Conservation (phyloP, 2,329 filamentous ascomycete species). For the Iodosphaeria phyllophila region DNA sequence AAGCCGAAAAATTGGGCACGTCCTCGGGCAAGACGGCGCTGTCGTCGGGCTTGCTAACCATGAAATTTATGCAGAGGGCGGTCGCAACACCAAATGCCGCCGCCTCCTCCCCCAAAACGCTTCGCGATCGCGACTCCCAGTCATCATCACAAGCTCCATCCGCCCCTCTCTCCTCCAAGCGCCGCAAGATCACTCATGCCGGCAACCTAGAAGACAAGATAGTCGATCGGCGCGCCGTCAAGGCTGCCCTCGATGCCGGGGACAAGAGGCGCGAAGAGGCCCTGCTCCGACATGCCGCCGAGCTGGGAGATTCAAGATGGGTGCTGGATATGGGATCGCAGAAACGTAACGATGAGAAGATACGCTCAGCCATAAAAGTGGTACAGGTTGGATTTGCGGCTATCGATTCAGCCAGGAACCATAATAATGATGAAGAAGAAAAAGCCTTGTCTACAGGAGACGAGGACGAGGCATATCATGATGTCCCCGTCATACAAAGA, state of each 20-base stretch:
- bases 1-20: too few relatives aligned
- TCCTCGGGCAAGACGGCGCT: slow-evolving; percentile 47
- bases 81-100: too few relatives aligned
- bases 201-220: slow-evolving; percentile 20
- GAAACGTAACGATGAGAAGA: slow-evolving; percentile 4
- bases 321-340: slow-evolving; percentile 48
- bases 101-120: too few relatives aligned
- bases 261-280: slow-evolving; percentile 45
- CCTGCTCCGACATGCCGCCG: slow-evolving; percentile 40
- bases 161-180: slow-evolving; percentile 36
- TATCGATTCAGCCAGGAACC: slow-evolving; percentile 12
- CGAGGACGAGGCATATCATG: slow-evolving; percentile 4
- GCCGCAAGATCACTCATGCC: slow-evolving; percentile 31
- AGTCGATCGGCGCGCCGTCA: slow-evolving; percentile 39
- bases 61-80: slow-evolving; percentile 96
- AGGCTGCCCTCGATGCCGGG: slow-evolving; percentile 45
- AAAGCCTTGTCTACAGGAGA: too few relatives aligned
- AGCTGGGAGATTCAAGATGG: slow-evolving; percentile 57
- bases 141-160: slow-evolving; percentile 14
- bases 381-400: slow-evolving; percentile 40
- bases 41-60: slow-evolving; percentile 76
- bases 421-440: slow-evolving; percentile 7
- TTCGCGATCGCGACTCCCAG: too few relatives aligned
- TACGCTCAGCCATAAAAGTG: slow-evolving; percentile 32
- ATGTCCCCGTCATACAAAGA: slow-evolving; percentile 9